Percentiles rank a stretch among this genome's conserved stretches.
phyloP scores from a whole-genome alignment of 352 stramenopile genomes.

The Pythium grandisporangium region DNA sequence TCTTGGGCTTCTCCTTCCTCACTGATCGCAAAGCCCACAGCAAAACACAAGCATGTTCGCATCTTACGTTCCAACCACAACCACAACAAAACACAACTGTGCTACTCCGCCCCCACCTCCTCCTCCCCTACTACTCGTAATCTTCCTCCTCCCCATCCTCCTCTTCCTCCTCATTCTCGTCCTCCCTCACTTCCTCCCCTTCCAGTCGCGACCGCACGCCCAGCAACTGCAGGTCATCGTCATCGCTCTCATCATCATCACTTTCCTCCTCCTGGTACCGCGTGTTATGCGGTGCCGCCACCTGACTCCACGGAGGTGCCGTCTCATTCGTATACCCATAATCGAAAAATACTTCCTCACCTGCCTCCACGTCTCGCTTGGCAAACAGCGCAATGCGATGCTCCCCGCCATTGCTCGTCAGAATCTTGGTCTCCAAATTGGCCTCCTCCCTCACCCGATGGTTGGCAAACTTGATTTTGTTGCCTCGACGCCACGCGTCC shows the following conservation, averaged over 20 bases:
- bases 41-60: too few species aligned
- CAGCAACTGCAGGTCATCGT: too few species aligned
- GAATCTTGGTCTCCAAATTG: conserved; percentile 81
- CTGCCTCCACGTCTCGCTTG: conserved; percentile 74
- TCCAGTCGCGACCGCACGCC: too few species aligned
- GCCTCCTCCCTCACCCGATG: conserved; percentile 43
- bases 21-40: too few species aligned
- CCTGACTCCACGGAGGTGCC: conserved; percentile 53
- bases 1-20: too few species aligned
- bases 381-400: conserved; percentile 90
- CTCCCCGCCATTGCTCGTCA: conserved; percentile 84
- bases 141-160: neutral
- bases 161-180: neutral
- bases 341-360: conserved; percentile 75
- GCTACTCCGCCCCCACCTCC: too few species aligned
- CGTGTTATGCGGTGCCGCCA: conserved; percentile 11
- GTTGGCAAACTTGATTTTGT: conserved; percentile 92
- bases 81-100: too few species aligned
- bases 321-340: conserved; percentile 65
- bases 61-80: too few species aligned
- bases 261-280: conserved; percentile 7
- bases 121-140: too few species aligned
- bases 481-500: conserved; percentile 89
- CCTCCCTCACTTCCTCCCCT: neutral
- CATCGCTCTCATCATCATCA: conserved; percentile 4